Evolutionary conservation across 345 rosid genomes (phyloP), one percentile per base, ranked within the genome.

Genomic region (Hirschfeldia incana): DNA sequence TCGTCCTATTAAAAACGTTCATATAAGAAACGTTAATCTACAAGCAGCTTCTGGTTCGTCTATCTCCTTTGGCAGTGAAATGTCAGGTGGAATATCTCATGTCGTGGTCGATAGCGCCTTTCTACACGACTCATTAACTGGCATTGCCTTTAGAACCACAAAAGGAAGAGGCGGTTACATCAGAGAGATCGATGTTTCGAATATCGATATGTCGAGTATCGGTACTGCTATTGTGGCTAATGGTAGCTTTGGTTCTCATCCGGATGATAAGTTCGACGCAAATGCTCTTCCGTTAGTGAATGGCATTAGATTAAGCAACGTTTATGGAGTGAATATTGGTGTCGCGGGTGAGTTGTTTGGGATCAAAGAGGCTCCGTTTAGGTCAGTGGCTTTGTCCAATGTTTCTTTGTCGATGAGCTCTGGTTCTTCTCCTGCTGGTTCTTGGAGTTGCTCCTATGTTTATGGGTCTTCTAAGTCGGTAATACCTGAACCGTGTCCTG

Each of bases 131-230:
- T 78, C 84, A 9, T 79, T 79, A 1, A 69, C 72, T 3, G 91
- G 88, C 7, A 78, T 88, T 68, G 78, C 83, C 49, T 64, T 89
- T 65, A 86, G 85, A 74, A 89, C 90, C 21, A 84, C 77, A 2
- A 59, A 26, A 65, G 91, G 94, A 30, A 85, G 94, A 69, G 94
- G 94, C 2, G 87, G 90, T 57, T 86, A 70, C 67, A 82, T 89
- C 36, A 85, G 58, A 80, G 80, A 84, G 74, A 77, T 89, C 6
- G 76, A 69, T 42, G 72, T 87, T 27, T 81, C 90, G 21, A 71
- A 85, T 10, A 78, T 83, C 6, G 36, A 81, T 42, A 79, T 82
- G 86, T 85, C 74, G 42, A 80, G 76, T 6, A 76, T 81, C 1
- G 81, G 73, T 3, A 66, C 64, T 42, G 89, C 88, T 5, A 58